Percentiles rank a stretch among this genome's conserved stretches.
phyloP scores from a whole-genome alignment of 345 rosid genomes.

The Aethionema arabicum region DNA sequence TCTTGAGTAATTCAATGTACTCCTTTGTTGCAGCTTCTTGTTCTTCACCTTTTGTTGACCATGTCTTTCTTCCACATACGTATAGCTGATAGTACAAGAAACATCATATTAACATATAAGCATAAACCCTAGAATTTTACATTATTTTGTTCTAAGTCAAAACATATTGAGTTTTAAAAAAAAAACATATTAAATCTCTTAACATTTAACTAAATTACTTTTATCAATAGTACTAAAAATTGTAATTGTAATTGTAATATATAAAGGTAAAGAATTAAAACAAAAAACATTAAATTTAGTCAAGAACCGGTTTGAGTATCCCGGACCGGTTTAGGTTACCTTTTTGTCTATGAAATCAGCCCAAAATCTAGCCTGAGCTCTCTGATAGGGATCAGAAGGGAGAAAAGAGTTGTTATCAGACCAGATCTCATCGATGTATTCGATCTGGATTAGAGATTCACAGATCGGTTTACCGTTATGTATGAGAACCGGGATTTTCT shows the following conservation, averaged over 20 bases:
- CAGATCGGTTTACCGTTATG: conserved; percentile 32
- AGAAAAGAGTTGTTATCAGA: conserved; percentile 17
- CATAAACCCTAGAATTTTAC: no score
- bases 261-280: no score
- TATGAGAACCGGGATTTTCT: conserved; percentile 24
- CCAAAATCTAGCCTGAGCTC: conserved; percentile 22
- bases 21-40: conserved; percentile 13
- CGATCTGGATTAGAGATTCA: conserved; percentile 28
- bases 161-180: no score
- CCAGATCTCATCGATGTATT: conserved; percentile 32
- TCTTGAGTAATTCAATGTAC: conserved; percentile 21
- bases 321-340: conserved; percentile 5
- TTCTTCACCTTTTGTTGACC: conserved; percentile 30
- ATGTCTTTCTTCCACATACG: conserved; percentile 23
- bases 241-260: no score
- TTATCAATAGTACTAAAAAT: no score
- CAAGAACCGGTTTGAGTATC: no score
- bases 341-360: conserved; percentile 27
- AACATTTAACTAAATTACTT: no score
- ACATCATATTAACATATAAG: background rate
- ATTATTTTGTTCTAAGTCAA: no score
- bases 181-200: no score
- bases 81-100: conserved; percentile 9
- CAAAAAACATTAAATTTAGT: no score
- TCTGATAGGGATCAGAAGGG: conserved; percentile 22